Evolutionary conservation across 164 flowering plant species (phyloP), one percentile per base, ranked within the genome.

Genomic region (Protea cynaroides): DNA sequence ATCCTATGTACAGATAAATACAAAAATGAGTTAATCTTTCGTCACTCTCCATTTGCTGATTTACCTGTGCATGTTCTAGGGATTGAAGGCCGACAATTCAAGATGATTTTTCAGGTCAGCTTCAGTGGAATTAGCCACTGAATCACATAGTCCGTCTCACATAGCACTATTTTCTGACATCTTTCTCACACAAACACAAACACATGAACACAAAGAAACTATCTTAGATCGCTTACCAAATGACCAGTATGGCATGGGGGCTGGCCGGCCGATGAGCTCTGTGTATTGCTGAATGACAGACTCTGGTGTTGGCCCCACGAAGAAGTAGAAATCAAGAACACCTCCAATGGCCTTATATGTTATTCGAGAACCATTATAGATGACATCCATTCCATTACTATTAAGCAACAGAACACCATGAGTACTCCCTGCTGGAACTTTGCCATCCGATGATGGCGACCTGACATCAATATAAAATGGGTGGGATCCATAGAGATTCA

Each of bases 401-500:
- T 78, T 78, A 11, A 73, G 69, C 84, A 76, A 62, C 53, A 83
- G 44, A 29, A 81, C 84, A 14, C 90, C 88, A 60, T 88, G 95
- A 36, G 79, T 69, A 0, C 60, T 69, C 9, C 90, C 84, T 0
- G 72, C 74, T 0, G 56, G 17, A 1, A 53, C 69, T 15, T 50
- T 69, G 0, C 64, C 75, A 14, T 62, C 65, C 2, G 8, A 1
- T 1, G 71, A 55, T 1, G 81, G 69, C 17, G 85, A 76, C 29
- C 97, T 46, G 37, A 88, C 75, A 37, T 91, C 97, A 59, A 91
- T 63, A 66, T 91, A 90, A 49, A 90, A 90, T 4, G 97, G 95
- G 69, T 90, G 97, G 17, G 89, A 85, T 1, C 97, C 97, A 38
- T 90, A 90, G 17, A 90, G 76, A 56, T 86, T 90, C 15, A 86